These are phyloP conservation scores for Lecanicillium sp. DNA, from an alignment of 2,329 filamentous ascomycete species.

Conservation along the genomic window DNA sequence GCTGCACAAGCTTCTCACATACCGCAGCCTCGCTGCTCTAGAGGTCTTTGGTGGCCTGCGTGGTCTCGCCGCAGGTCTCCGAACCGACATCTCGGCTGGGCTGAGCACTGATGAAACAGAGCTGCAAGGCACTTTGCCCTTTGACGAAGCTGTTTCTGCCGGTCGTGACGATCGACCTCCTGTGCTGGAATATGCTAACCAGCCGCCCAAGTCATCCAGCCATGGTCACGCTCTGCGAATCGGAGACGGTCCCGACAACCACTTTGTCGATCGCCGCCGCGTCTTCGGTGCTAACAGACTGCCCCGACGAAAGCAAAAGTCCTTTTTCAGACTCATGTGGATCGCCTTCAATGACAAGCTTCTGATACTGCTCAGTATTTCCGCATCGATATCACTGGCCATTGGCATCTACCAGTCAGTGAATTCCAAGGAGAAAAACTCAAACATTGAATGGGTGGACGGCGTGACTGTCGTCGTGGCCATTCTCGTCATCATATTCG, in stretches of 20 bases:
- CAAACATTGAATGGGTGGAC: conserved; percentile 72
- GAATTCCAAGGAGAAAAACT: conserved; percentile 38
- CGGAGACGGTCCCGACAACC: conserved; percentile 17
- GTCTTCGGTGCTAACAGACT: conserved; percentile 58
- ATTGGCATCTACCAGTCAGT: conserved; percentile 69
- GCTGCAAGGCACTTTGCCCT: conserved; percentile 36
- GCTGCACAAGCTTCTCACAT: conserved; percentile 44
- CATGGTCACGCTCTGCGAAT: conserved; percentile 20
- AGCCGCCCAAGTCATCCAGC: conserved; percentile 13
- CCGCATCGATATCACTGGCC: conserved; percentile 65
- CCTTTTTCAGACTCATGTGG: conserved; percentile 60
- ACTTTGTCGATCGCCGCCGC: conserved; percentile 53
- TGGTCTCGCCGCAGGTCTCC: conserved; percentile 44
- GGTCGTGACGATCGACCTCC: conserved; percentile 23
- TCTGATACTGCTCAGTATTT: conserved; percentile 61
- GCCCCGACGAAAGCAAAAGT: conserved; percentile 58
- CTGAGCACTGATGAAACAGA: conserved; percentile 41
- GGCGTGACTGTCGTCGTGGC: conserved; percentile 73
- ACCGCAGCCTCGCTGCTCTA: conserved; percentile 39
- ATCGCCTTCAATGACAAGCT: conserved; percentile 80
- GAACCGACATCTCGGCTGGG: conserved; percentile 38
- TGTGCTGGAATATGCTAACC: conserved; percentile 4
- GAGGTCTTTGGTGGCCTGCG: conserved; percentile 44
- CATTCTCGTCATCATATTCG: conserved; percentile 67
- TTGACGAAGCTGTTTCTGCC: conserved; percentile 40